Base-by-base conservation (phyloP, 2,329 filamentous ascomycete species). In the Talaromyces sp. region DNA sequence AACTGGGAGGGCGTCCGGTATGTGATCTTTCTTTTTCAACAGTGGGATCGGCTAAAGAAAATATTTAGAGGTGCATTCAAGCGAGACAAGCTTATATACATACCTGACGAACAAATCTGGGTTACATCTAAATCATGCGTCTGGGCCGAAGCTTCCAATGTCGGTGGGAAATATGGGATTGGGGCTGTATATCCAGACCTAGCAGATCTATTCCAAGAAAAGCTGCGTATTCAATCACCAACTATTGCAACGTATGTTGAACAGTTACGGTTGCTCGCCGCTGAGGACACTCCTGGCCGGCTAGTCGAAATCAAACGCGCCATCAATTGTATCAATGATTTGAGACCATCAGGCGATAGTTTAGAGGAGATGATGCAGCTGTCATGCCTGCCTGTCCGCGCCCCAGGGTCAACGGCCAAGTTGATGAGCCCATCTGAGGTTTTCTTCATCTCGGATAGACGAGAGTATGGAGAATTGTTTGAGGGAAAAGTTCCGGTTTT, bases 161-260 rank as follows among this genome's bases (percentile, higher is more conserved):
- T 61, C n/a, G 58, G 58, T 15, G 31, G 58, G 27, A 25, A 49
- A 45, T 61, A 61, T 34, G 58, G 58, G 36, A 61, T 61, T n/a
- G n/a, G 17, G 3, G 40, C 58, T 22, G 8, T 36, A 34, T 61
- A 61, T 31, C 6, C 22, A 7, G n/a, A 49, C 27, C 27, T 61
- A 31, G 13, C 38, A 36, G 19, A 5, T 61, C 25, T 51, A 8
- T 29, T 51, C 13, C 27, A 11, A 15, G 47, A 27, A 29, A 51
- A 51, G 25, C 15, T 51, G 11, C 47, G 17, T 13, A 29, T 51
- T 29, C 19, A 29, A 29, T 22, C 13, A 27, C 47, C 47, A 17
- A 51, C 47, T 13, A 51, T 51, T 27, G 47, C 47, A 17, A 51
- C 47, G 11, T 51, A 51, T 51, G 29, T 51, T 51, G 47, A 51